These are phyloP conservation scores for Pythium dissotocum DNA, from an alignment of 352 stramenopile genomes.

Conservation along the genomic window DNA sequence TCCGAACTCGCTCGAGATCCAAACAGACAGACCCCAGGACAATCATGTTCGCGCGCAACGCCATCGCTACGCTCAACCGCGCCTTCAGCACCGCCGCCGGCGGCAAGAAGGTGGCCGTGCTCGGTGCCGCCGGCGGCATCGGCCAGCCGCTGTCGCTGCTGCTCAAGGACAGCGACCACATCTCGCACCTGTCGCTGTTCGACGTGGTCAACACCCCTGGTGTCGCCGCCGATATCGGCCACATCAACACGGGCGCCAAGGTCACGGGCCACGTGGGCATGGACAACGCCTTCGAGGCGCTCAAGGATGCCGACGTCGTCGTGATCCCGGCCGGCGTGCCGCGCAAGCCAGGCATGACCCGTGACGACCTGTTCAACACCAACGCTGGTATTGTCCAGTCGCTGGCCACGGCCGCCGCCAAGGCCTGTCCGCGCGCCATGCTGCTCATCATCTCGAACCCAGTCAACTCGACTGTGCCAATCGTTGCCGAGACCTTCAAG, in stretches of 20 bases:
- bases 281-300: constrained; percentile 52
- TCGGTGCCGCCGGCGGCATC: constrained; percentile 97
- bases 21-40: not conserved
- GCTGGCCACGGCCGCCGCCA: constrained; percentile 92
- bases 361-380: constrained; percentile 95
- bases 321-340: constrained; percentile 99
- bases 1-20: constrained; percentile 19
- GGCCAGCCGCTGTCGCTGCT: constrained; percentile 98
- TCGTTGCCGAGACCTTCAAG: constrained; percentile 98
- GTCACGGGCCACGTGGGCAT: constrained; percentile 43
- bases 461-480: constrained; percentile 99
- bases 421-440: constrained; percentile 96
- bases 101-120: constrained; percentile 81
- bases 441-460: constrained; percentile 99
- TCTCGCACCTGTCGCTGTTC: constrained; percentile 97
- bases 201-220: constrained; percentile 98
- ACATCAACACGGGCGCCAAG: constrained; percentile 88
- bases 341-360: constrained; percentile 97
- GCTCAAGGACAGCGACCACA: constrained; percentile 96
- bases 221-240: constrained; percentile 96
- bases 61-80: constrained; percentile 28
- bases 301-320: constrained; percentile 93
- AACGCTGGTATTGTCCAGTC: constrained; percentile 97
- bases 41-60: constrained; percentile 29
- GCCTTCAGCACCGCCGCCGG: constrained; percentile 60